Conservation (phyloP, 2,329 filamentous ascomycete genomes). For the Diaporthe amygdali region DNA sequence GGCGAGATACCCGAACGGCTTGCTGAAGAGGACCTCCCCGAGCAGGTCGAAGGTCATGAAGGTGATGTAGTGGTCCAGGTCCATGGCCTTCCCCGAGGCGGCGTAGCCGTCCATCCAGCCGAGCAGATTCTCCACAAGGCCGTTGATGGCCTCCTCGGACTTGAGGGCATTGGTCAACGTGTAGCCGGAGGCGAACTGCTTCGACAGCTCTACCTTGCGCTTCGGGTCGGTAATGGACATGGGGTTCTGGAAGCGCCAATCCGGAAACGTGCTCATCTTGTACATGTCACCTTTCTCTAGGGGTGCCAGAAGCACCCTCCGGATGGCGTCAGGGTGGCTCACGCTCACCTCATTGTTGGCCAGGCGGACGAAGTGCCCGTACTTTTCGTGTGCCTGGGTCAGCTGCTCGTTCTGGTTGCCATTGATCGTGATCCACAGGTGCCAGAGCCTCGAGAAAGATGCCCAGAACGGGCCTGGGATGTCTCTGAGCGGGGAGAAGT, state of each 20-base stretch:
- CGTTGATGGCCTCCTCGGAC: slow-evolving; percentile 25
- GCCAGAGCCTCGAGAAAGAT: slow-evolving; percentile 12
- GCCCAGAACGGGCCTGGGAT: slow-evolving; percentile 17
- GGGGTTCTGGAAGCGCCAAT: slow-evolving; percentile 43
- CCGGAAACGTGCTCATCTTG: slow-evolving; percentile 41
- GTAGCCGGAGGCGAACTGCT: slow-evolving; percentile 38
- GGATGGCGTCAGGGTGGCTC: slow-evolving; percentile 13
- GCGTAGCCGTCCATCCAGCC: slow-evolving; percentile 28
- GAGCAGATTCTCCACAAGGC: slow-evolving; percentile 25
- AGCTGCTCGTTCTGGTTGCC: slow-evolving; percentile 19
- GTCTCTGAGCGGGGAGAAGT: slow-evolving; percentile 8
- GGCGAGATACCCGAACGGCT: slow-evolving; percentile 37
- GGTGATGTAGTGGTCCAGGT: slow-evolving; percentile 31
- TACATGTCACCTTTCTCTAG: slow-evolving; percentile 33
- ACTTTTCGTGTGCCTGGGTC: slow-evolving; percentile 15
- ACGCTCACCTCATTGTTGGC: slow-evolving; percentile 19
- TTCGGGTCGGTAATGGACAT: slow-evolving; percentile 44
- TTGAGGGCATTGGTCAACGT: slow-evolving; percentile 36
- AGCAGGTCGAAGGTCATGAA: slow-evolving; percentile 38
- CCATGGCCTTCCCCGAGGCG: slow-evolving; percentile 22
- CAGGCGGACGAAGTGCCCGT: slow-evolving; percentile 19
- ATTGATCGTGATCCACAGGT: slow-evolving; percentile 7
- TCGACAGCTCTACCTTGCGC: slow-evolving; percentile 37
- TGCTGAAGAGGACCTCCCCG: slow-evolving; percentile 38
- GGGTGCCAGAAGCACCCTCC: not conserved